Base-by-base conservation (phyloP, 257 asterid genomes). In the Paraleonurus japonicus region DNA sequence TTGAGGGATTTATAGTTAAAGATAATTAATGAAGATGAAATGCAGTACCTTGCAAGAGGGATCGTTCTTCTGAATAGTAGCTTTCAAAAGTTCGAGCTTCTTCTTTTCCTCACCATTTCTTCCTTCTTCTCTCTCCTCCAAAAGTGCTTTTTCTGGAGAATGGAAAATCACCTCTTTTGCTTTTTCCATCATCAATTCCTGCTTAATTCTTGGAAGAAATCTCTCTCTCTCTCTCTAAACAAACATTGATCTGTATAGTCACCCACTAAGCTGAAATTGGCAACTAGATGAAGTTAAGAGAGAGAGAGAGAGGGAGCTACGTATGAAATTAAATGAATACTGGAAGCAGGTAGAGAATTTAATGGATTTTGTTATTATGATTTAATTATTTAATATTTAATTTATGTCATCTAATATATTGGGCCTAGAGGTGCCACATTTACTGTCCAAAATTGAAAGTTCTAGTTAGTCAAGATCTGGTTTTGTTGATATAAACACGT, bases 21-120 rank as follows among this genome's bases (percentile, higher is more conserved):
- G n/a, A n/a, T n/a, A n/a, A 33, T 62, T 33, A 27, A 55, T 7
- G 65, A 19, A 43, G 28, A 37, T 13, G n/a, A 54, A 26, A 57
- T 45, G 13, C 69, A n/a, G n/a, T n/a, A 88, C 95, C 96, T 87
- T 82, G 82, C 62, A 80, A 68, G 89, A 70, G 24, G 82, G 85
- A 75, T 75, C 85, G 81, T 78, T 75, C 26, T 60, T 78, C 32
- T 79, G 83, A 50, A 85, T 75, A 4, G 61, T 13, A 27, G 78
- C 75, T 81, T 90, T 85, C 85, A 88, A 28, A 64, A 85, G 86
- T 2, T 30, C 10, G 45, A 88, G 71, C 76, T 76, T 85, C 58
- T 54, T 75, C 65, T 78, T 74, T 84, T 73, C 80, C 17, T 73
- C 83, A n/a, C n/a, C 51, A 37, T 33, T 11, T n/a, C 20, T 32